Evolutionary conservation across 345 rosid genomes (phyloP).

Genomic region (Eucalyptus brandiana): DNA sequence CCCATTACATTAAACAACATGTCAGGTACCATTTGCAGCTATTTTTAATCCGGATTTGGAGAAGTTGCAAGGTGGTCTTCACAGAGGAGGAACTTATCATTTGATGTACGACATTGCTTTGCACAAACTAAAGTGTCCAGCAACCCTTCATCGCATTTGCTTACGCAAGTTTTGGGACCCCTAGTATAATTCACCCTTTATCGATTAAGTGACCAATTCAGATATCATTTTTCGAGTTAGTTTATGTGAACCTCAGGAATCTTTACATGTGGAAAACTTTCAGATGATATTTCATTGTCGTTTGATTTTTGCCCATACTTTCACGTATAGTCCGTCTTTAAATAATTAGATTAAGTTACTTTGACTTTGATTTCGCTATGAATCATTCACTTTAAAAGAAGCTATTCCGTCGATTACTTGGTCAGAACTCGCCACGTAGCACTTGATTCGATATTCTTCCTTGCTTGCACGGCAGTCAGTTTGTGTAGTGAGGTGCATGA

Average conservation of each 20-base stretch:
- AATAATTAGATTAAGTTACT: not conserved
- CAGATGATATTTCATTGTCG: not conserved
- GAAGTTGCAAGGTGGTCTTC: not conserved
- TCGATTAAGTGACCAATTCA: not conserved
- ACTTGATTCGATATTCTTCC: not conserved
- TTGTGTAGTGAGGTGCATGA: not conserved
- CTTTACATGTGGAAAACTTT: not conserved
- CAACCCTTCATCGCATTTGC: not conserved
- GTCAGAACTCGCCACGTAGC: not conserved
- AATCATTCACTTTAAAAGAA: not conserved
- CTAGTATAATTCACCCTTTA: not conserved
- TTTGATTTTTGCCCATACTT: not conserved
- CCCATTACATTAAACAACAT: not conserved
- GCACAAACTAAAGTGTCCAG: not conserved
- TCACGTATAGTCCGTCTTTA: not conserved
- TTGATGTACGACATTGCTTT: not conserved
- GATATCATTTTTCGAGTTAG: not conserved
- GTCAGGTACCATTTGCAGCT: not conserved
- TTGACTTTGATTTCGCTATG: not conserved
- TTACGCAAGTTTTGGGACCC: not conserved
- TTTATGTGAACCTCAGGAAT: not conserved
- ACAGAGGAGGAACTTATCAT: not conserved
- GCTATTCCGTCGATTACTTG: not conserved
- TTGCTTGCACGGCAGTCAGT: not conserved
- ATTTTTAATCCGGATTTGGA: not conserved